These are phyloP conservation scores for Microdochium trichocladiopsis DNA, from an alignment of 2,329 filamentous ascomycete genomes.

Conservation along the genomic window DNA sequence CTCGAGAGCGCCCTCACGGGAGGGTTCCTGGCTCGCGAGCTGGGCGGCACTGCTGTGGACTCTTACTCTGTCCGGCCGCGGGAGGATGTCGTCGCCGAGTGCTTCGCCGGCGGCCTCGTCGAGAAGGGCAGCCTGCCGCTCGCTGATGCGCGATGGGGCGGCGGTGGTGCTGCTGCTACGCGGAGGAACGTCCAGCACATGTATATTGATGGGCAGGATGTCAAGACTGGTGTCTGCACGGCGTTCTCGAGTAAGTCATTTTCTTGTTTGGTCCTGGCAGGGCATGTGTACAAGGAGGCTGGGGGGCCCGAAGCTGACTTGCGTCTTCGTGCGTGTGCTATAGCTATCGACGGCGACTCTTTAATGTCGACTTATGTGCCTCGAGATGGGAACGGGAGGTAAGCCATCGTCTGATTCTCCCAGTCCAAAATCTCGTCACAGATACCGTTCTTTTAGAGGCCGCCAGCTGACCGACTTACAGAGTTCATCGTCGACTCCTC, in stretches of 20 bases:
- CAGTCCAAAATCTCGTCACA: neutral
- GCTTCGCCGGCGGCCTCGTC: conserved; percentile 30
- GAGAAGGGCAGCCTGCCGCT: conserved; percentile 32
- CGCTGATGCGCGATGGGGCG: conserved; percentile 13
- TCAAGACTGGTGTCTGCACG: conserved; percentile 30
- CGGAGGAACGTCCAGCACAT: conserved; percentile 30
- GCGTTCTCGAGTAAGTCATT: conserved; percentile 35
- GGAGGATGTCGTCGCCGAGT: conserved; percentile 20
- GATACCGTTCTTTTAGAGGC: neutral
- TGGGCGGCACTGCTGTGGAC: too few relatives aligned
- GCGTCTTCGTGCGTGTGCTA: neutral
- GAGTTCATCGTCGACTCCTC: conserved; percentile 12
- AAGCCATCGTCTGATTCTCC: conserved; percentile 5
- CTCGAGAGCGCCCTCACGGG: conserved; percentile 21
- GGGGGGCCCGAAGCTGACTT: too few relatives aligned
- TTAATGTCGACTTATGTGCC: conserved; percentile 34
- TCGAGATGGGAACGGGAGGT: conserved; percentile 34
- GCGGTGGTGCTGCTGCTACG: neutral
- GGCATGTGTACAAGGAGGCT: neutral
- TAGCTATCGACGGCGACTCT: conserved; percentile 25
- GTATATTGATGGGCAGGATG: conserved; percentile 29
- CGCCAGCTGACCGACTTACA: conserved; percentile 1
- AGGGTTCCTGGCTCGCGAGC: conserved; percentile 25
- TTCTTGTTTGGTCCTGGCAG: neutral
- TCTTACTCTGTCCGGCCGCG: too few relatives aligned